These are phyloP conservation scores for Cutaneotrichosporon sp. DNA, from an alignment of 1,284 basidiomycete species.

Conservation along the genomic window DNA sequence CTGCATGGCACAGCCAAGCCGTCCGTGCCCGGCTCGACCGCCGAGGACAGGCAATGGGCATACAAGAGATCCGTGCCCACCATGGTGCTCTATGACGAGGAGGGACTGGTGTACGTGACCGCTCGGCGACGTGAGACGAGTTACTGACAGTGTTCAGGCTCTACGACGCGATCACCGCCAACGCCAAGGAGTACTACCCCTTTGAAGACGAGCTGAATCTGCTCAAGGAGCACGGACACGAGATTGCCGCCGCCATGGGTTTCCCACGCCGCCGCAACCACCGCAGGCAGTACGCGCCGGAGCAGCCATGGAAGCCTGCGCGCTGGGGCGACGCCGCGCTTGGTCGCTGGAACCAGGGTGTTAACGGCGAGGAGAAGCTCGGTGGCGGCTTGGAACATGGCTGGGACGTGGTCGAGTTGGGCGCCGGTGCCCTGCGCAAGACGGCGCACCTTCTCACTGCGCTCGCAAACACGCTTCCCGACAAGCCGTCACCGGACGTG, in stretches of 20 bases:
- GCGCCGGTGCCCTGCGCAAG: conserved; percentile 83
- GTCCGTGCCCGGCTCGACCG: conserved; percentile 33
- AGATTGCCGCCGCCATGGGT: conserved; percentile 54
- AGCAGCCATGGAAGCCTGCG: conserved; percentile 37
- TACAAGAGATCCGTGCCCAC: conserved; percentile 69
- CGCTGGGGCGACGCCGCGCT: conserved; percentile 60
- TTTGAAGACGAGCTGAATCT: conserved; percentile 58
- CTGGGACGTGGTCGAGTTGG: conserved; percentile 69
- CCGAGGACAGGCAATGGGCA: conserved; percentile 39
- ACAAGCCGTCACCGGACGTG: conserved; percentile 19
- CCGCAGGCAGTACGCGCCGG: neutral
- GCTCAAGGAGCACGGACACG: conserved; percentile 49
- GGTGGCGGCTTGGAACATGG: conserved; percentile 44
- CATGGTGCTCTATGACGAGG: conserved; percentile 79
- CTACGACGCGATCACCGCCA: conserved; percentile 64
- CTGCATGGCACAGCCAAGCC: conserved; percentile 24
- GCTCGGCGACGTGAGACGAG: too few relatives aligned
- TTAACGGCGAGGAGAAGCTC: conserved; percentile 53
- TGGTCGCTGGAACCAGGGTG: conserved; percentile 61
- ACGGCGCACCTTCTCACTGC: conserved; percentile 80
- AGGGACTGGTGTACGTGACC: conserved; percentile 56
- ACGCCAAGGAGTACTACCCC: conserved; percentile 80
- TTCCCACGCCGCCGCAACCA: conserved; percentile 21
- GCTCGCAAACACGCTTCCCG: conserved; percentile 55
- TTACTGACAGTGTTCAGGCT: conserved; percentile 23